Evolutionary conservation across 805 yeast species (phyloP).

Genomic region (Ogataea degrootiae): DNA sequence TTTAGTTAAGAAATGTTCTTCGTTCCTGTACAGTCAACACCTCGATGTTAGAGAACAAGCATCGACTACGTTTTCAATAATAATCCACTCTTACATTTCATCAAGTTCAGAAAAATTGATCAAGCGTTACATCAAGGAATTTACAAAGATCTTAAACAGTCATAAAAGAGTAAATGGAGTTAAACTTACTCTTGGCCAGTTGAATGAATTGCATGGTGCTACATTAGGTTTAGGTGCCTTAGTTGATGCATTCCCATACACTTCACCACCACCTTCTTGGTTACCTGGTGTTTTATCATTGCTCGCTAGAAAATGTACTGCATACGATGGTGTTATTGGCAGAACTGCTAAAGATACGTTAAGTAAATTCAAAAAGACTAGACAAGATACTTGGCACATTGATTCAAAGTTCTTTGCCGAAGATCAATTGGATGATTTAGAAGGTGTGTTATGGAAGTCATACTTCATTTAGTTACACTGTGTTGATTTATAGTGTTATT

Average conservation of each 20-base stretch:
- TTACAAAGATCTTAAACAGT: constrained; percentile 40
- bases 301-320: constrained; percentile 66
- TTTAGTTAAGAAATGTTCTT: constrained; percentile 48
- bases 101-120: constrained; percentile 41
- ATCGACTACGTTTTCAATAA: constrained; percentile 69
- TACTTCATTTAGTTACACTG: constrained; percentile 59
- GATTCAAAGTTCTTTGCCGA: constrained; percentile 71
- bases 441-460: constrained; percentile 91
- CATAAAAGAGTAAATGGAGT: constrained; percentile 22
- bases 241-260: constrained; percentile 83
- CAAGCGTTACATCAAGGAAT: constrained; percentile 35
- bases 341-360: constrained; percentile 76
- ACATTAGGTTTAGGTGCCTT: constrained; percentile 85
- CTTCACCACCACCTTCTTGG: constrained; percentile 90
- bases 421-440: constrained; percentile 83
- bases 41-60: constrained; percentile 75
- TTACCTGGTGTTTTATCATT: constrained; percentile 67
- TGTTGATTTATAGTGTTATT: neutral
- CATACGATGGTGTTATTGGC: constrained; percentile 75
- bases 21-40: constrained; percentile 54
- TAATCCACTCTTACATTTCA: constrained; percentile 61
- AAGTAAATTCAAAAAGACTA: constrained; percentile 80
- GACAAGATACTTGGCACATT: constrained; percentile 96
- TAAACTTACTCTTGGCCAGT: constrained; percentile 37
- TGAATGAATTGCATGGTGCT: constrained; percentile 68